phyloP scores from a whole-genome alignment of 371 early-diverging fungal genomes.

The Gilbertella persicaria region DNA sequence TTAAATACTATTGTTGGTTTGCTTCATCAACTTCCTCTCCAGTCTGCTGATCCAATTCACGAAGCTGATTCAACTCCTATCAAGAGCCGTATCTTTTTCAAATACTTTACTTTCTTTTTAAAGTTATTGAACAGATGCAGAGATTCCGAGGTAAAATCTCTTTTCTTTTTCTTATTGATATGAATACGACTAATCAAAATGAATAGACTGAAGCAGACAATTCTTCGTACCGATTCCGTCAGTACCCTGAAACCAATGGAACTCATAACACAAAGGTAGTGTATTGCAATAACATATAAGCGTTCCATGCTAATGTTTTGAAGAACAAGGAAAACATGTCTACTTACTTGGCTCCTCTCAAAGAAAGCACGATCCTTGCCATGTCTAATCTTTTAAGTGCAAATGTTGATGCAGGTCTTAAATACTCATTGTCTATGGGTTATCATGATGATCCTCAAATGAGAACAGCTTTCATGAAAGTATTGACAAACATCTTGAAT shows the following conservation, averaged over 20 bases:
- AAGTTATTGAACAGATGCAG: constrained; percentile 84
- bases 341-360: constrained; percentile 57
- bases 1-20: constrained; percentile 83
- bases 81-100: constrained; percentile 80
- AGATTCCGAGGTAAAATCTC: constrained; percentile 52
- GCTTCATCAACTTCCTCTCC: constrained; percentile 81
- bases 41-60: constrained; percentile 69
- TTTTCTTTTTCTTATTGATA: background rate
- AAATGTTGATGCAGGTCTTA: constrained; percentile 90
- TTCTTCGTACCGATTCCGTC: constrained; percentile 10
- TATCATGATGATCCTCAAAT: constrained; percentile 91
- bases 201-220: constrained; percentile 15
- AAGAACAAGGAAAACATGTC: constrained; percentile 25
- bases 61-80: constrained; percentile 68
- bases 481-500: constrained; percentile 87
- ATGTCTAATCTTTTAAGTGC: constrained; percentile 88
- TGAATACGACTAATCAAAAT: background rate
- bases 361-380: constrained; percentile 84
- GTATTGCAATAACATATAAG: background rate
- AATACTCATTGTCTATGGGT: constrained; percentile 87
- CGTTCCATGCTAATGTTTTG: background rate
- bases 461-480: constrained; percentile 89
- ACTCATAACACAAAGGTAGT: constrained; percentile 14
- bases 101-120: constrained; percentile 88
- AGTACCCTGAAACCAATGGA: constrained; percentile 1